phyloP scores from a whole-genome alignment of 768 basidiomycete genomes.

The Hortiboletus flavorubellus region DNA sequence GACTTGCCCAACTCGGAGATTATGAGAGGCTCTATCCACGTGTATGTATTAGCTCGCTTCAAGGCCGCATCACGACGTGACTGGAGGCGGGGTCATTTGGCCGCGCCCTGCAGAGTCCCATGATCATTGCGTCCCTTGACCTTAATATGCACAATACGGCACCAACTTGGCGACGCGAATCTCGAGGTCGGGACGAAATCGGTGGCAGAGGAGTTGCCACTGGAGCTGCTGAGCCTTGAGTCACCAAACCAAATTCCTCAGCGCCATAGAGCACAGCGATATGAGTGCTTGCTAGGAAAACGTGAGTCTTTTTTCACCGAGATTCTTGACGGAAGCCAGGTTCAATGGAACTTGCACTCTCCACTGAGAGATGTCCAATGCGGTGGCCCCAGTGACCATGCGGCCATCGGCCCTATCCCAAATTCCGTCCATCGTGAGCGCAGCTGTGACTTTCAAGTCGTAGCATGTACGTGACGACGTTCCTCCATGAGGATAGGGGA shows the following conservation, averaged over 20 bases:
- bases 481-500: background rate
- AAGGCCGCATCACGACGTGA: background rate
- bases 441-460: background rate
- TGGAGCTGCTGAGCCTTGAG: background rate
- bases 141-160: background rate
- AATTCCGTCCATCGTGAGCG: background rate
- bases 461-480: background rate
- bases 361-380: background rate
- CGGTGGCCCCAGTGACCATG: background rate
- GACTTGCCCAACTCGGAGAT: background rate
- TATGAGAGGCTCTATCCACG: background rate
- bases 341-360: background rate
- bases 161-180: background rate
- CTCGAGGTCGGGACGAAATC: background rate
- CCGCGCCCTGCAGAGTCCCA: background rate
- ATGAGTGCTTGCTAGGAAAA: background rate
- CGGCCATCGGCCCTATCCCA: background rate
- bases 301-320: background rate
- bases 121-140: background rate
- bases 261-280: background rate
- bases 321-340: background rate
- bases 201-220: background rate
- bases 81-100: background rate
- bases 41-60: background rate
- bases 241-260: background rate